These are phyloP conservation scores for Talaromyces verruculosus DNA, from an alignment of 2,329 filamentous ascomycete species.

Conservation along the genomic window DNA sequence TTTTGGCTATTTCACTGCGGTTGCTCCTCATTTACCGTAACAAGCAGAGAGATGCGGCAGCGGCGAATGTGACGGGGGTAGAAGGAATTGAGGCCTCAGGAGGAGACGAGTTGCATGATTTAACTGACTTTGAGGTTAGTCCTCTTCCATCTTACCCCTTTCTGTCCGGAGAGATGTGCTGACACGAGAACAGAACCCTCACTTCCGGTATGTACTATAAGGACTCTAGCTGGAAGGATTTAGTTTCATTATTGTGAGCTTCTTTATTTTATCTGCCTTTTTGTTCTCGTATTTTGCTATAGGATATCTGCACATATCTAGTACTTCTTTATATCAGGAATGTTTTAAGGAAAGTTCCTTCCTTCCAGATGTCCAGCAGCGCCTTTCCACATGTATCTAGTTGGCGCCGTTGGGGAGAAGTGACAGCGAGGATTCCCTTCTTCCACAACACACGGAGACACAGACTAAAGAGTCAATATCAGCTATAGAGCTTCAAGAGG, in stretches of 20 bases:
- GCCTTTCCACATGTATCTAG: too few relatives aligned
- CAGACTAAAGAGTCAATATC: too few relatives aligned
- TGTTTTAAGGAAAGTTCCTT: too few relatives aligned
- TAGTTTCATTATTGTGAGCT: neutral
- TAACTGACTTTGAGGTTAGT: constrained; percentile 13
- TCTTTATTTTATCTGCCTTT: neutral
- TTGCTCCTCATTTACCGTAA: constrained; percentile 11
- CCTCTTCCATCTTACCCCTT: neutral
- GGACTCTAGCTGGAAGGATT: neutral
- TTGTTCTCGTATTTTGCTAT: neutral
- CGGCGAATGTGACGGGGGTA: neutral
- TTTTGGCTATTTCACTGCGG: constrained; percentile 8
- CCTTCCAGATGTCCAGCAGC: too few relatives aligned
- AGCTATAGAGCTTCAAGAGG: too few relatives aligned
- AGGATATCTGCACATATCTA: neutral
- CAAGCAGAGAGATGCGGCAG: constrained; percentile 12
- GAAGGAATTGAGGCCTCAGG: neutral
- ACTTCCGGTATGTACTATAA: constrained; percentile 14
- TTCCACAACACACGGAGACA: too few relatives aligned
- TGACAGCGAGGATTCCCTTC: too few relatives aligned
- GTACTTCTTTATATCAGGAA: neutral
- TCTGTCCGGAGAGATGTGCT: neutral
- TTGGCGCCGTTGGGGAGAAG: too few relatives aligned
- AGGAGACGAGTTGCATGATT: neutral
- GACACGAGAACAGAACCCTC: constrained; percentile 6